phyloP scores from a whole-genome alignment of 139 green algal species.

The Closterium sp. region DNA sequence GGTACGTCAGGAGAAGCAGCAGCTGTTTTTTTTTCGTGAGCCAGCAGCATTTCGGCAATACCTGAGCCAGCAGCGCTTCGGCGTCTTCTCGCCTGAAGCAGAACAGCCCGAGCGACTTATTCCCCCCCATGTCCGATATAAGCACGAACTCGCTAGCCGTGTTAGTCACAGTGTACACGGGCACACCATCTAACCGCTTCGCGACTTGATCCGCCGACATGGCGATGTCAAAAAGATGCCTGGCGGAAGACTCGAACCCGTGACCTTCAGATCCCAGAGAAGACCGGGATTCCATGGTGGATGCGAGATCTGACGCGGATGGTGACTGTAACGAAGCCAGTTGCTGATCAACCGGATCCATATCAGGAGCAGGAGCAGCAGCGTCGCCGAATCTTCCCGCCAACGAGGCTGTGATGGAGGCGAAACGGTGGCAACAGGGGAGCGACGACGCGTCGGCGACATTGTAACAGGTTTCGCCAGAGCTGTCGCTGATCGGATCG shows the following conservation, averaged over 20 bases:
- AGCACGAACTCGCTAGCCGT: slow-evolving; percentile 48
- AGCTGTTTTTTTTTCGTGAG: background rate
- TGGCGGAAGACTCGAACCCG: background rate
- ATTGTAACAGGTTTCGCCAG: background rate
- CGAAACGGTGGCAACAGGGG: background rate
- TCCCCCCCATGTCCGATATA: slow-evolving; percentile 29
- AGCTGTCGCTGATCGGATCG: background rate
- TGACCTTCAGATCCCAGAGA: background rate
- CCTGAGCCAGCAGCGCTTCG: slow-evolving; percentile 29
- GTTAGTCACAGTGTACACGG: slow-evolving; percentile 50
- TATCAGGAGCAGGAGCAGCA: background rate
- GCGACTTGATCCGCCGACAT: slow-evolving; percentile 35
- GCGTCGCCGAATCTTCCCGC: background rate
- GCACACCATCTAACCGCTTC: slow-evolving; percentile 19
- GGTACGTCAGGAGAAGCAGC: background rate
- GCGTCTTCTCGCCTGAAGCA: slow-evolving; percentile 48
- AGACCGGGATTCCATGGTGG: background rate
- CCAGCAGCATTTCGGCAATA: background rate
- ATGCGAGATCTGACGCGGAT: background rate
- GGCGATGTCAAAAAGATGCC: slow-evolving; percentile 28
- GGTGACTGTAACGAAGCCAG: background rate
- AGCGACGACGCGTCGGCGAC: background rate
- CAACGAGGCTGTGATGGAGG: background rate
- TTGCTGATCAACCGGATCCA: background rate
- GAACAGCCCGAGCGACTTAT: slow-evolving; percentile 42